Percentiles rank a stretch among this genome's conserved stretches.
phyloP scores from a whole-genome alignment of 2,329 filamentous ascomycete species.

The Ascochyta pisi region DNA sequence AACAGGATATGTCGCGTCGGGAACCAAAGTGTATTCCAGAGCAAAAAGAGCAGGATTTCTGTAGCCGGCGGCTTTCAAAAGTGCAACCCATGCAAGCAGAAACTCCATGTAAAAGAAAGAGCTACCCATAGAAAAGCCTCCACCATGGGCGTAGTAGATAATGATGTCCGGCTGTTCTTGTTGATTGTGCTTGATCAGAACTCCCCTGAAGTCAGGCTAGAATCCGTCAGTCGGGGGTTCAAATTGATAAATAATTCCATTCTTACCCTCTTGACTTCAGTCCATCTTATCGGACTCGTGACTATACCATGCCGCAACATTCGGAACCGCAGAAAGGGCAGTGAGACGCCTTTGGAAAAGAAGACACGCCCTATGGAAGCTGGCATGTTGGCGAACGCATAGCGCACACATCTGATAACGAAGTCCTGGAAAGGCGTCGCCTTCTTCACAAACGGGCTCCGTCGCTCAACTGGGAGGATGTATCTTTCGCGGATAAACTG shows the following conservation, averaged over 20 bases:
- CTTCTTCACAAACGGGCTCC: conserved; percentile 69
- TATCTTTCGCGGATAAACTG: conserved; percentile 66
- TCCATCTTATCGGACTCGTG: conserved; percentile 68
- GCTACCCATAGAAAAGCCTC: conserved; percentile 84
- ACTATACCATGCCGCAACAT: conserved; percentile 75
- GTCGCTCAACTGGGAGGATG: conserved; percentile 54
- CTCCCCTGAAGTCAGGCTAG: conserved; percentile 62
- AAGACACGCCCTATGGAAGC: conserved; percentile 75
- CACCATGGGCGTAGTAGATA: conserved; percentile 83
- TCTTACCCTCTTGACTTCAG: conserved; percentile 62
- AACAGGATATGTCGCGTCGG: conserved; percentile 73
- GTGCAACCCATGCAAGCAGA: conserved; percentile 72
- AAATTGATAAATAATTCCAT: not conserved
- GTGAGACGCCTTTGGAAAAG: conserved; percentile 74
- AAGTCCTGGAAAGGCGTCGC: conserved; percentile 79
- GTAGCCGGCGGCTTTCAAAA: conserved; percentile 71
- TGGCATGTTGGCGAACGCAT: conserved; percentile 76
- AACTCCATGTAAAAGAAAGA: conserved; percentile 84
- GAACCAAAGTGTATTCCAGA: conserved; percentile 81
- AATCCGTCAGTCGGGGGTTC: not conserved
- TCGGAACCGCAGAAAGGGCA: conserved; percentile 77
- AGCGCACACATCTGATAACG: conserved; percentile 78
- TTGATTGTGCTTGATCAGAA: conserved; percentile 73
- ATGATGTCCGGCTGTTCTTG: conserved; percentile 72
- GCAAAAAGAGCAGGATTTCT: conserved; percentile 79